Evolutionary conservation across 2,329 filamentous ascomycete genomes (phyloP).

Genomic region (Bisporella sp.): DNA sequence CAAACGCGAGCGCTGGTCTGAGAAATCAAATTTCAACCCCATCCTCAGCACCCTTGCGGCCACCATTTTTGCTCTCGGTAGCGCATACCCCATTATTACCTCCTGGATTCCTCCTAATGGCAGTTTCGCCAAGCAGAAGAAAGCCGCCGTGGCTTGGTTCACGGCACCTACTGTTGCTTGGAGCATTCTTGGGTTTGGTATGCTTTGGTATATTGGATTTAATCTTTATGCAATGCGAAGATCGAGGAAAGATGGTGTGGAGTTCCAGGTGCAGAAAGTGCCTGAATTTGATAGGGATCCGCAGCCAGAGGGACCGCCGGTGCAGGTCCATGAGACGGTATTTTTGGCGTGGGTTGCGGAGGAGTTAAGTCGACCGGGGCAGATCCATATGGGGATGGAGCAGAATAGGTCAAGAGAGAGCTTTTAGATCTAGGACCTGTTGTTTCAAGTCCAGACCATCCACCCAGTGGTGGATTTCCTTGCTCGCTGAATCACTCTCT

Average conservation of each 20-base stretch:
- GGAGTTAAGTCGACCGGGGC: conserved; percentile 1
- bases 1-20: conserved; percentile 1
- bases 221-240: conserved; percentile 3
- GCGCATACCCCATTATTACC: conserved; percentile 6
- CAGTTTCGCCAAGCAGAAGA: not conserved
- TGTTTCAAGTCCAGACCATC: too few species aligned
- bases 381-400: not conserved
- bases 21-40: conserved; percentile 2
- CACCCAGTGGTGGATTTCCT: too few species aligned
- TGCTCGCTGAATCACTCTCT: too few species aligned
- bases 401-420: not conserved
- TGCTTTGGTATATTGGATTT: conserved; percentile 6
- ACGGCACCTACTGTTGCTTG: conserved; percentile 7
- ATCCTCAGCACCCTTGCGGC: conserved; percentile 1
- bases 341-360: conserved; percentile 6
- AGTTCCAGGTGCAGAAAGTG: conserved; percentile 8
- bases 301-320: conserved; percentile 4
- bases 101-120: conserved; percentile 4
- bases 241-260: conserved; percentile 6
- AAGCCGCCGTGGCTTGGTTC: conserved; percentile 3
- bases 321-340: conserved; percentile 7
- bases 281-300: conserved; percentile 7
- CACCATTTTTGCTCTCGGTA: conserved; percentile 2
- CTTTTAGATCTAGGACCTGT: not conserved
- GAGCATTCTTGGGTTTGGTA: conserved; percentile 5